Evolutionary conservation across 2,329 filamentous ascomycete species (phyloP).

Genomic region (Sporothrix mexicana): DNA sequence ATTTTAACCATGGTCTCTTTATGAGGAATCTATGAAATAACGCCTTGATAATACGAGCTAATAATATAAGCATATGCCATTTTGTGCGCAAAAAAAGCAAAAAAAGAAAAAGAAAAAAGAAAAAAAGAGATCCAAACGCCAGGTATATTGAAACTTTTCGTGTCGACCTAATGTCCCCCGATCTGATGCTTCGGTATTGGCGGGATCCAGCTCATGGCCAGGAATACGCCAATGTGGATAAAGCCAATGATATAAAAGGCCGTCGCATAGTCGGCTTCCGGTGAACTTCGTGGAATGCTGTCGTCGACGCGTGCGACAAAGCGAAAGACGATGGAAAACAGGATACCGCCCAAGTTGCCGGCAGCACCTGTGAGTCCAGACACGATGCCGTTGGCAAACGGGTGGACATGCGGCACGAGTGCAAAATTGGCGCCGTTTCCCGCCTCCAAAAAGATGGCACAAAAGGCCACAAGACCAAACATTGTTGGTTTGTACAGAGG

Average conservation of each 20-base stretch:
- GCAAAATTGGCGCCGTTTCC: conserved; percentile 88
- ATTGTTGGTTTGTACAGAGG: conserved; percentile 67
- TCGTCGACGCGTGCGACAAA: conserved; percentile 60
- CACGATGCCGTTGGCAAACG: conserved; percentile 77
- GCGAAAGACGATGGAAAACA: conserved; percentile 84
- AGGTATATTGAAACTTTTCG: not conserved
- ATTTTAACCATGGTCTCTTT: not conserved
- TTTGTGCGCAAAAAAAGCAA: not conserved
- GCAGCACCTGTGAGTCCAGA: conserved; percentile 78
- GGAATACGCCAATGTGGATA: conserved; percentile 72
- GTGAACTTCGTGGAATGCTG: conserved; percentile 44
- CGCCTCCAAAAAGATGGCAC: conserved; percentile 83
- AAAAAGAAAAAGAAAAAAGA: not conserved
- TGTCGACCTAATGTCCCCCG: conserved; percentile 48
- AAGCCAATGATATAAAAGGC: conserved; percentile 83
- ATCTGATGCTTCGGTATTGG: conserved; percentile 62
- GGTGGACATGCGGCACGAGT: conserved; percentile 85
- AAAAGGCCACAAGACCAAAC: conserved; percentile 76
- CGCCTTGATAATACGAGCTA: not conserved
- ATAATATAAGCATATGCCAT: not conserved
- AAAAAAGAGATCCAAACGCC: too few species aligned
- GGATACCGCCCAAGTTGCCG: conserved; percentile 83
- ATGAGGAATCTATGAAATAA: not conserved
- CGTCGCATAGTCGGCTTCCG: conserved; percentile 64
- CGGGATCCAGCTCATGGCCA: conserved; percentile 63